Conservation (phyloP, 768 basidiomycete genomes). For the Naganishia antarctica region DNA sequence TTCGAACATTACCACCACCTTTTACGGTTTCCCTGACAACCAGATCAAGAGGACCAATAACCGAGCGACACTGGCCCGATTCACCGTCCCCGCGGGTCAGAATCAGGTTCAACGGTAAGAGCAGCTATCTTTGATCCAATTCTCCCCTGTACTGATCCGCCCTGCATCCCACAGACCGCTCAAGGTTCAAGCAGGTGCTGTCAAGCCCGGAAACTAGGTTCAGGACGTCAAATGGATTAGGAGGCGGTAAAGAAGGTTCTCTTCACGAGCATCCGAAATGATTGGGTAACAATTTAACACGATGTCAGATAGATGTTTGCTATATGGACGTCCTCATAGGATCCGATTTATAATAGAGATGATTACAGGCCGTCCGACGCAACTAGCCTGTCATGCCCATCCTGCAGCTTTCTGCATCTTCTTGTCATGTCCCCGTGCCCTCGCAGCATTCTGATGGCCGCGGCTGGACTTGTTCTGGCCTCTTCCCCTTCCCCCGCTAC, state of each 20-base stretch:
- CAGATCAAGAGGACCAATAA: constrained; percentile 21
- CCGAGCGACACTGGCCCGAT: constrained; percentile 5
- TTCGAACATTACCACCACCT: constrained; percentile 20
- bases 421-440: constrained; percentile 32
- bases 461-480: constrained; percentile 17
- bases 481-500: constrained; percentile 23
- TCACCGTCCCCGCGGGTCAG: constrained; percentile 13
- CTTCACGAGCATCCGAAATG: too few relatives aligned
- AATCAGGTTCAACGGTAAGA: constrained; percentile 24
- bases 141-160: not conserved
- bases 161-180: constrained; percentile 1
- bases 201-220: constrained; percentile 33
- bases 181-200: constrained; percentile 25
- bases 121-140: not conserved
- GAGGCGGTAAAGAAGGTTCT: too few relatives aligned
- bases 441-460: constrained; percentile 19
- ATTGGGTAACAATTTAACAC: too few relatives aligned
- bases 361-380: too few relatives aligned
- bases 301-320: too few relatives aligned
- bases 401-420: constrained; percentile 31
- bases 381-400: constrained; percentile 28
- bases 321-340: too few relatives aligned
- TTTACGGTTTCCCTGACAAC: constrained; percentile 19
- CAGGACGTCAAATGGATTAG: too few relatives aligned
- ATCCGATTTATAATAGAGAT: too few relatives aligned